Percentiles rank a stretch among this genome's conserved stretches.
Conservation (phyloP, 768 basidiomycete genomes). For the Russula earlei region DNA sequence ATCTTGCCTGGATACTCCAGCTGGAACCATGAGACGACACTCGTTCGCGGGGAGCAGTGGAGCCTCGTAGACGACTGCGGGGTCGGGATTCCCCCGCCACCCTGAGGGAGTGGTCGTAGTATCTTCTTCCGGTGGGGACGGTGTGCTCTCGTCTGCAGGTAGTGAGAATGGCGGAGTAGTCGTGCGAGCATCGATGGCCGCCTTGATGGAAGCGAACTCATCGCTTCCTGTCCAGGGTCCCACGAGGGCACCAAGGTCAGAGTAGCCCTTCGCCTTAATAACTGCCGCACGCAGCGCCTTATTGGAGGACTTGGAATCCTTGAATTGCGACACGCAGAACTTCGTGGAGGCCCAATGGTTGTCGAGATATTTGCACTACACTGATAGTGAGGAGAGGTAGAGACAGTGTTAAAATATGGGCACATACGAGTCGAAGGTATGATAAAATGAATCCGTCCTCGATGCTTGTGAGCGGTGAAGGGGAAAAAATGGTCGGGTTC, state of each 20-base stretch:
- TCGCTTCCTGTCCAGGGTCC: constrained; percentile 20
- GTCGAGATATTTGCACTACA: constrained; percentile 61
- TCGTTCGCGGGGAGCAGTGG: constrained; percentile 18
- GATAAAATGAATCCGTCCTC: constrained; percentile 60
- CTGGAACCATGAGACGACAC: constrained; percentile 8
- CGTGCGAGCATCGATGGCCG: constrained; percentile 11
- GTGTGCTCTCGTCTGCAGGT: not conserved
- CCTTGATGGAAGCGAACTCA: constrained; percentile 17
- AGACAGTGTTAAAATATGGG: constrained; percentile 11
- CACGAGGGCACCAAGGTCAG: constrained; percentile 17
- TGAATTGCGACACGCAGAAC: constrained; percentile 80
- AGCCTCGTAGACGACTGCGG: constrained; percentile 10
- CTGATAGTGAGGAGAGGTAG: not conserved
- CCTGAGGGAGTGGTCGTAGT: constrained; percentile 12
- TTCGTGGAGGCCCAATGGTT: constrained; percentile 83
- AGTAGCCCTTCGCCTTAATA: constrained; percentile 50
- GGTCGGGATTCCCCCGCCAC: constrained; percentile 20
- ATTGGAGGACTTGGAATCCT: constrained; percentile 53
- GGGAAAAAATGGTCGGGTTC: constrained; percentile 83
- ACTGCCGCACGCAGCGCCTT: constrained; percentile 46
- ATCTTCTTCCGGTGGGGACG: not conserved
- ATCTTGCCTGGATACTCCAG: constrained; percentile 17
- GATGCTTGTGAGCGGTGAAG: constrained; percentile 56
- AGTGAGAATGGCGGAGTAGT: constrained; percentile 3
- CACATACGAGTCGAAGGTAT: constrained; percentile 61